These are phyloP conservation scores for Letharia columbiana DNA, from an alignment of 495 filamentous ascomycete species.

Conservation along the genomic window DNA sequence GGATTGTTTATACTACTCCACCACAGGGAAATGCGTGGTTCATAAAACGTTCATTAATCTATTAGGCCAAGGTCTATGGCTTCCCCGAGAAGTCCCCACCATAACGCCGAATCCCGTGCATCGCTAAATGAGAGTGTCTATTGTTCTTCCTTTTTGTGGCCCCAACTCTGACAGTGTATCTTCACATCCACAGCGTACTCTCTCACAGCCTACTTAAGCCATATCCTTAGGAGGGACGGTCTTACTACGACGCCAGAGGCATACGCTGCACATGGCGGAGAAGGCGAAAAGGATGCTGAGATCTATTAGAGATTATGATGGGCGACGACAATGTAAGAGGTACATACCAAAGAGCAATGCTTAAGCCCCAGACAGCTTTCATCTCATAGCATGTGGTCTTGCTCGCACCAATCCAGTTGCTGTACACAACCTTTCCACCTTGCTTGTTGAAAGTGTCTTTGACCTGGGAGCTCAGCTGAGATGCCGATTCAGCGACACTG, in stretches of 20 bases:
- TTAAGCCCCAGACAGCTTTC: constrained; percentile 83
- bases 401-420: constrained; percentile 53
- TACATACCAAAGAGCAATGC: constrained; percentile 67
- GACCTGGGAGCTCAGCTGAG: constrained; percentile 40
- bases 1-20: neutral
- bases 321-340: neutral
- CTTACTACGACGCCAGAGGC: constrained; percentile 51
- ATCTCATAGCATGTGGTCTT: constrained; percentile 72
- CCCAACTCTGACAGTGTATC: neutral
- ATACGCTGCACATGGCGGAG: constrained; percentile 47
- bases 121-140: neutral
- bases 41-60: constrained; percentile 6
- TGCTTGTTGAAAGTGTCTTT: constrained; percentile 34
- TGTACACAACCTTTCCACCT: constrained; percentile 45
- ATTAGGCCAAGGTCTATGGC: constrained; percentile 6
- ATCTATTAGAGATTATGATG: constrained; percentile 6
- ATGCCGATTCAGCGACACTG: constrained; percentile 33
- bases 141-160: neutral
- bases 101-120: constrained; percentile 11
- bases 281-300: constrained; percentile 62
- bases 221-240: constrained; percentile 31
- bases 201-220: constrained; percentile 16
- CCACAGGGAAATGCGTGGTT: neutral
- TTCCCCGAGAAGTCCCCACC: neutral
- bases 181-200: neutral